Evolutionary conservation across 1,284 basidiomycete species (phyloP), one percentile per base, ranked within the genome.

Genomic region (Rhodotorula glutinis): DNA sequence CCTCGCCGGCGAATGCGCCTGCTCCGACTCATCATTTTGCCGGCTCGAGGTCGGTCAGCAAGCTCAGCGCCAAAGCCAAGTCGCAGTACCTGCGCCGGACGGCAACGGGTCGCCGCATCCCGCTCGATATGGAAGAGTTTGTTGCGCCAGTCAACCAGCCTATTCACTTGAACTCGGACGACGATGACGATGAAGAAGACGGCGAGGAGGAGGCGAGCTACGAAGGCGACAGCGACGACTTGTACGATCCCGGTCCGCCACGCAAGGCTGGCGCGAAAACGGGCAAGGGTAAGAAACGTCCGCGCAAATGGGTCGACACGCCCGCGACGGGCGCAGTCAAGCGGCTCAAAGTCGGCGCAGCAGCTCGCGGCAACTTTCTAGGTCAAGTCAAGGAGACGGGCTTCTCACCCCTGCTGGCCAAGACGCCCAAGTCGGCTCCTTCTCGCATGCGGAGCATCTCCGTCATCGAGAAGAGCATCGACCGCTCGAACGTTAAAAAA

Each of bases 311-410:
- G 29, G 14, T 14, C 8, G 21, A 27, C 38, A 27, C 29, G 41
- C 49, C 49, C 25, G 49, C 16, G 5, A 8, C 49, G 49, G 16
- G 29, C n/a, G 27, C 43, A 3, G 43, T 61, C 40, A 49, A 58
- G 44, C 49, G 65, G 0, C 60, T 66, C n/a, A 49, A 40, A 23
- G 56, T 52, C 1, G 65, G 65, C 14, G 9, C 54, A 13, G 29
- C 60, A 17, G 51, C 60, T 10, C 25, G 47, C 23, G 49, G 38
- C n/a, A 57, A 52, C 19, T 67, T 60, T 33, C 51, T 63, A 7
- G 3, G 3, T 2, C 27, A 19, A 0, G 44, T 63, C 9, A 25
- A 40, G 5, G 53, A 60, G 38, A 67, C 65, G 14, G 65, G 38
- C 1, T 67, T 67, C 16, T 57, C 65, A 11, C 33, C 53, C 21